Evolutionary conservation across 192 early-diverging fungal genomes (phyloP).

Genomic region (Gaertneriomyces semiglobifer): DNA sequence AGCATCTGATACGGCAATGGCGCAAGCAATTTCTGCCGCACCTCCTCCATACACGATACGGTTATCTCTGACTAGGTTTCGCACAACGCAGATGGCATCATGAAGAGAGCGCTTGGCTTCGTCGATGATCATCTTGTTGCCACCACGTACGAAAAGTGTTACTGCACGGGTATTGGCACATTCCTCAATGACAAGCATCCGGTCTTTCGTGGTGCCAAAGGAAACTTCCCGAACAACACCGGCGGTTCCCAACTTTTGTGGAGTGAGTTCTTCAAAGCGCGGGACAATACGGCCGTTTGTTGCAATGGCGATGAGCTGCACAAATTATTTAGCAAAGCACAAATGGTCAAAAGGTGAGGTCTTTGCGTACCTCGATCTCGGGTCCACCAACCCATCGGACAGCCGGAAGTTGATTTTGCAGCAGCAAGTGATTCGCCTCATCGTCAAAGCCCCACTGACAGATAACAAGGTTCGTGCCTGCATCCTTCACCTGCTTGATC

Average conservation of each 20-base stretch:
- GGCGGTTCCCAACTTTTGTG: conserved; percentile 87
- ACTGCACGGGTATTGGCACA: conserved; percentile 98
- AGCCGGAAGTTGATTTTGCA: conserved; percentile 96
- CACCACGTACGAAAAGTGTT: conserved; percentile 94
- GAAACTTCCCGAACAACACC: conserved; percentile 91
- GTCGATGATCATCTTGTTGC: conserved; percentile 99
- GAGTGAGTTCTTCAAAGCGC: conserved; percentile 91
- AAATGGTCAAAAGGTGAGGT: not conserved
- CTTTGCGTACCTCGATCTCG: conserved; percentile 80
- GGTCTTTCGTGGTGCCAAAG: conserved; percentile 97
- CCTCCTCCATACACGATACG: conserved; percentile 99
- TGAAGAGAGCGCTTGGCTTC: conserved; percentile 97
- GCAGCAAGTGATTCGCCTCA: conserved; percentile 97
- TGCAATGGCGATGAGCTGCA: conserved; percentile 93
- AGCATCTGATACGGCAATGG: conserved; percentile 84
- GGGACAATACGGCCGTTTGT: conserved; percentile 99
- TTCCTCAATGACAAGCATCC: conserved; percentile 99
- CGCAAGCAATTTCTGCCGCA: conserved; percentile 93
- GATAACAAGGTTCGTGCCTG: conserved; percentile 95
- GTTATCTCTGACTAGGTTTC: conserved; percentile 95
- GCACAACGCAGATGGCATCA: conserved; percentile 98
- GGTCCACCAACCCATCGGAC: conserved; percentile 99
- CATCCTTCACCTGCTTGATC: conserved; percentile 96
- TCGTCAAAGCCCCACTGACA: conserved; percentile 99
- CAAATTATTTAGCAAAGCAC: too few species aligned